phyloP scores from a whole-genome alignment of 805 yeast species.

The Kuraishia borneana region DNA sequence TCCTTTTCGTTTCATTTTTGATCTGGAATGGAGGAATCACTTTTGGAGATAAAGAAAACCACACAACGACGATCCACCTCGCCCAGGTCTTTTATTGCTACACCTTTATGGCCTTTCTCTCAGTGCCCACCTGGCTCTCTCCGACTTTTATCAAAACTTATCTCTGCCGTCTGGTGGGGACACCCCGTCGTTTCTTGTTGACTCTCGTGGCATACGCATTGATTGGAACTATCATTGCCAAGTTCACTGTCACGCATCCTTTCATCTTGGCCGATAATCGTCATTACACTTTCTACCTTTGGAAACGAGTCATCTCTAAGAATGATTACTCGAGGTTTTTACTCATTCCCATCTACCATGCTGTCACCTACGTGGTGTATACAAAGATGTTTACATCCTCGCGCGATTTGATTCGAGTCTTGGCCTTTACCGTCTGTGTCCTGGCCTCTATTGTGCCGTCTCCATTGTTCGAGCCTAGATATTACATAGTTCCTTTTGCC shows the following conservation, averaged over 20 bases:
- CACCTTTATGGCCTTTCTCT: conserved; percentile 49
- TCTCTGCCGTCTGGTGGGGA: conserved; percentile 16
- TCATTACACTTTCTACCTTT: conserved; percentile 83
- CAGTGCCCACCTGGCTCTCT: conserved; percentile 67
- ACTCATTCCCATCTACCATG: conserved; percentile 64
- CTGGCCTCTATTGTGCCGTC: conserved; percentile 68
- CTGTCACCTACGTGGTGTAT: conserved; percentile 19
- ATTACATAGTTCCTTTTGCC: conserved; percentile 72
- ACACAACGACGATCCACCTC: conserved; percentile 55
- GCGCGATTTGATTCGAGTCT: conserved; percentile 25
- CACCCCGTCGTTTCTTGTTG: conserved; percentile 5
- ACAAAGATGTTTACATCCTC: conserved; percentile 9
- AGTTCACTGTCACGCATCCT: conserved; percentile 74
- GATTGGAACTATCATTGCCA: conserved; percentile 37
- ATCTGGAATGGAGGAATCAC: conserved; percentile 73
- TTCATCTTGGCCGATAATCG: conserved; percentile 89
- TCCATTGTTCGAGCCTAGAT: conserved; percentile 90
- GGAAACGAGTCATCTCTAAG: conserved; percentile 50
- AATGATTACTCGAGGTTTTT: conserved; percentile 34
- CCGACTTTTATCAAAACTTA: conserved; percentile 28
- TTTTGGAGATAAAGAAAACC: conserved; percentile 86
- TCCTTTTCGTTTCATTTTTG: conserved; percentile 46
- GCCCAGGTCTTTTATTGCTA: conserved; percentile 78
- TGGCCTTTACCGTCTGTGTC: conserved; percentile 41
- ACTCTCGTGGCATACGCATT: conserved; percentile 14